Base-by-base conservation (phyloP, 2,329 filamentous ascomycete species). In the Penicillium hordei region DNA sequence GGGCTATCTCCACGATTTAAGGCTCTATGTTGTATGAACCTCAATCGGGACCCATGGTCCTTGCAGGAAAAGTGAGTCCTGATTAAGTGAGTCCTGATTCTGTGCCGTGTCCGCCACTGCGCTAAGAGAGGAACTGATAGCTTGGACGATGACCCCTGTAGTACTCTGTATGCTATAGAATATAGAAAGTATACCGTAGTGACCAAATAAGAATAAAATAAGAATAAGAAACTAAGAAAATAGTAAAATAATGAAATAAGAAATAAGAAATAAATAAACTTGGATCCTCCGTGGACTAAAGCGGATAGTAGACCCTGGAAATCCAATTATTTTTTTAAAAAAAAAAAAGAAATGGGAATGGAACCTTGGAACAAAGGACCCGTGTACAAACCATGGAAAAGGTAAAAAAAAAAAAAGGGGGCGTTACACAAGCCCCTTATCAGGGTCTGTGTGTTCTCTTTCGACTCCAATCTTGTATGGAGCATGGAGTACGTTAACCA, bases 281-380 rank as follows among this genome's bases (percentile, higher is more conserved):
- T 31, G 61, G 56, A 60, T 58, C 52, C 52, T 55, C 55, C 48
- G 48, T 50, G 29, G 36, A 45, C 39, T 3, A 53, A 58, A 49
- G 45, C 42, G 59, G 57, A 60, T 43, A 42, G 48, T 45, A 59
- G 59, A 62, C 59, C 60, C 60, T 62, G 61, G 62, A 60, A 64
- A 65, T 68, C 62, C 34, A 19, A 21, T 2, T 23, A 2, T 3
- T 23, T 23, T 31, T 31, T 29, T 4, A 27, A 39, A 43, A 46
- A 56, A 33, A 33, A 33, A 33, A 27, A 8, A 2, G 25, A 31
- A 12, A 31, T 10, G 4, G 40, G 9, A 34, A 34, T 23, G 4
- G 4, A n/a, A 43, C 23, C 40, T 43, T 43, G 42, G 44, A 55
- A 55, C 25, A 48, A 44, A 51, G 43, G 40, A 52, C 46, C 31